Evolutionary conservation across 1,139 yeast species (phyloP), one percentile per base, ranked within the genome.

Genomic region (Pichia sp.): DNA sequence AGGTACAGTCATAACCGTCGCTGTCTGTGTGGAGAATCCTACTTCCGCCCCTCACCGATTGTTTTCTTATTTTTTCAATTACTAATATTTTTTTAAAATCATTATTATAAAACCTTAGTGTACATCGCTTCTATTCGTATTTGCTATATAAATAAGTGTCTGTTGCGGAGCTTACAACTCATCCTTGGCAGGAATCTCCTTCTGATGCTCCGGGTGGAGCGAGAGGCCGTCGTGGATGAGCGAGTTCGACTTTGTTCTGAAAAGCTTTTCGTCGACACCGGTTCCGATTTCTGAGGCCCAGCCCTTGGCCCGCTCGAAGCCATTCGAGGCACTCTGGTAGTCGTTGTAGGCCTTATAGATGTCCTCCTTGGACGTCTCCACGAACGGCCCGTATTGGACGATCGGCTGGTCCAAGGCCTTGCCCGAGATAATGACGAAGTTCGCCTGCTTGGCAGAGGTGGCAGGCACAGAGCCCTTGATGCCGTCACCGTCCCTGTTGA

Each of bases 321-420:
- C 95, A 13, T 87, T 87, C 47, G 73, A 67, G 47, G 81, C 86
- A 54, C 72, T 69, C 67, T 85, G 89, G 68, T 85, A 90, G 67
- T 87, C 93, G 68, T 73, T 65, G 65, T 87, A 83, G 0, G 90
- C 95, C 64, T 85, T 73, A 61, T 79, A 77, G 58, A 89, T 84
- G 62, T 80, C 80, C 51, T 79, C 83, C 56, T 75, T 74, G 19
- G 85, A 72, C 8, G 85, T 80, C 58, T 88, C 93, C 15, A 87
- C 95, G 68, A 89, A 90, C 19, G 97, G 97, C 10, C 97, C 97
- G 66, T 90, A 87, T 68, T 90, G 96, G 44, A 88, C 88, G 53
- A 87, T 78, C 16, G 82, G 80, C 72, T 90, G 97, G 63, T 88
- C 80, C 57, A 90, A 75, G 45, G 81, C 79, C 69, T 88, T 74